Percentiles rank a stretch among this genome's conserved stretches.
Evolutionary conservation across 345 rosid species (phyloP).

Genomic region (Boechera stricta): DNA sequence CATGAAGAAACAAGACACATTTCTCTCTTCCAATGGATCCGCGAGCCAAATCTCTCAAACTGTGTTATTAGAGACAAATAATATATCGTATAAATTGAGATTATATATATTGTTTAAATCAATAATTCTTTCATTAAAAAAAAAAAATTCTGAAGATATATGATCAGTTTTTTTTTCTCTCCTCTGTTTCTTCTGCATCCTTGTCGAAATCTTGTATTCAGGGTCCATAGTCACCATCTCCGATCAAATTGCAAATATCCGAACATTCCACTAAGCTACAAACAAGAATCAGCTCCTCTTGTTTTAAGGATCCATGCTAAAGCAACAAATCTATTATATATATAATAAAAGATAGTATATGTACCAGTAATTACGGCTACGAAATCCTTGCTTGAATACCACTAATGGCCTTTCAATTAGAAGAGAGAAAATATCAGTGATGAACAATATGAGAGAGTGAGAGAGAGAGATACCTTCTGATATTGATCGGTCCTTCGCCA

Average conservation of each 20-base stretch:
- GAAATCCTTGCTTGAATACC: slow-evolving; percentile 89
- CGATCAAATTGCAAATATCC: slow-evolving; percentile 86
- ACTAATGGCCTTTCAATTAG: slow-evolving; percentile 63
- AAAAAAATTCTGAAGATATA: background rate
- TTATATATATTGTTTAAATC: background rate
- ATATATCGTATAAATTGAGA: background rate
- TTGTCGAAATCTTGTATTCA: slow-evolving; percentile 36
- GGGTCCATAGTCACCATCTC: slow-evolving; percentile 78
- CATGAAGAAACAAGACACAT: too few species aligned
- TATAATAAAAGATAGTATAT: background rate
- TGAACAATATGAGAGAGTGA: background rate
- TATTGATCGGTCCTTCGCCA: slow-evolving; percentile 84
- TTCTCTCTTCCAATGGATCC: too few species aligned
- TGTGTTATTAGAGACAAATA: too few species aligned
- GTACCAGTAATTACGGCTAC: slow-evolving; percentile 89
- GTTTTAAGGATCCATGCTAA: background rate
- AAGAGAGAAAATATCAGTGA: background rate
- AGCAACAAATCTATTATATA: background rate
- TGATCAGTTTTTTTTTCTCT: background rate
- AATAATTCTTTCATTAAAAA: background rate
- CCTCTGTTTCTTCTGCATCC: slow-evolving; percentile 9
- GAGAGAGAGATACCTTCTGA: slow-evolving; percentile 54
- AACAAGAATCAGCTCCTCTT: slow-evolving; percentile 11
- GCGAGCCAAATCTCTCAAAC: too few species aligned
- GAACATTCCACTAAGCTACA: slow-evolving; percentile 95